Base-by-base conservation (phyloP, 148 eudicot species). In the Nepenthes mirabilis region DNA sequence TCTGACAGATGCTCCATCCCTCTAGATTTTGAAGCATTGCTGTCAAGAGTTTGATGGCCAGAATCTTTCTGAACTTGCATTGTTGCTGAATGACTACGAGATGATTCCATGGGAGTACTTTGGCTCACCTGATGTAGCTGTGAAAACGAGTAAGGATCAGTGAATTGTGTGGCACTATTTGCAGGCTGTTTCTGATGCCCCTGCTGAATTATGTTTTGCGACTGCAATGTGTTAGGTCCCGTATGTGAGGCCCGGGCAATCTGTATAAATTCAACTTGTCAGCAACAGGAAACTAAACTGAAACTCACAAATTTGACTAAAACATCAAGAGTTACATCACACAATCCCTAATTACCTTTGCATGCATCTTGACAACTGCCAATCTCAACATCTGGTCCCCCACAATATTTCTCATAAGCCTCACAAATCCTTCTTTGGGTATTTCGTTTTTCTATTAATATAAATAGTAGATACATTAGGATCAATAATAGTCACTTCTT, bases 351-450 rank as follows among this genome's bases (percentile, higher is more conserved):
- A 63, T 70, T 65, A 84, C 96, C 84, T 93, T 84, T 32, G 78
- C 71, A 54, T 88, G 91, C 75, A 89, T 74, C 63, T 84, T 86
- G 57, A 68, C 78, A 50, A 89, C 81, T 47, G 99, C 96, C 86
- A 86, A 68, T 68, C 81, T 86, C 47, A 93, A 75, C 96, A 93
- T 88, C 64, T 88, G 89, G 74, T 93, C 99, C 61, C 99, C 99
- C 11, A 93, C 89, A 74, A 84, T 74, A 68, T 43, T 52, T 73
- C 86, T 82, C 96, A 93, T 88, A 57, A 65, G 82, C 64, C 85
- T 65, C 43, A 93, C 84, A 82, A 93, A 93, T 53, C 67, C 80
- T 2, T 82, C 85, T 78, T 93, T 93, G 60, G 88, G 67, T 61
- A 93, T 84, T 71, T 93, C 95, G 76, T 84, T 89, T 74, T 70